Base-by-base conservation (phyloP, 2,329 filamentous ascomycete species). In the Pochonia chlamydosporia region DNA sequence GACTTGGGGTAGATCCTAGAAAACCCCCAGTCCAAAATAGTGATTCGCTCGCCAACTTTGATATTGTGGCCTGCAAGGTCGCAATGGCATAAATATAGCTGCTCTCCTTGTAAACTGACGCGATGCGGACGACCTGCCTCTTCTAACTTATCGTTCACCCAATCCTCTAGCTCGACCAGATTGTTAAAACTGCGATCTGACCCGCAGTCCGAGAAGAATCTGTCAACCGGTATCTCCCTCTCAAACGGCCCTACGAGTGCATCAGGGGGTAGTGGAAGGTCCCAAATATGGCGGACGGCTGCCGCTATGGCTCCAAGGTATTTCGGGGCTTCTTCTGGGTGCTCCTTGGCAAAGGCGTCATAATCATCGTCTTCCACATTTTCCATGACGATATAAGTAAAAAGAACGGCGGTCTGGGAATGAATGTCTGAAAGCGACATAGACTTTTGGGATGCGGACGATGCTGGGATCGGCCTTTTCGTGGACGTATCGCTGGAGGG, bases 371-470 rank as follows among this genome's bases (percentile, higher is more conserved):
- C 46, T 21, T 46, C 20, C 5, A 49, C n/a, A 36, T 43, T 16
- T 25, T 51, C 46, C 48, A 49, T 47, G 33, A 46, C 39, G 4
- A 51, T 49, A 26, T 43, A 46, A 35, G 39, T 44, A 24, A 31
- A 33, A 11, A 30, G 13, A 18, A 13, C 16, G 16, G 25, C 41
- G n/a, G 6, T 48, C 5, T 16, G 43, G 18, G 14, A 5, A 14
- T 16, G 24, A 6, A 26, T 18, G 21, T 11, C 13, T 40, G 25
- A 51, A 46, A 18, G 43, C 42, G 21, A 48, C 46, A 18, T 35
- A 40, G 5, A 49, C 31, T 31, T 35, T 3, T 1, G 49, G 46
- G 20, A 51, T 16, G 43, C 46, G 43, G 43, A 49, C 44, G 41
- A 50, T 20, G 35, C 26, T 25, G 21, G 48, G 41, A 36, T 50